Conservation (phyloP, 208 protist genomes). For the Angomonas deanei region DNA sequence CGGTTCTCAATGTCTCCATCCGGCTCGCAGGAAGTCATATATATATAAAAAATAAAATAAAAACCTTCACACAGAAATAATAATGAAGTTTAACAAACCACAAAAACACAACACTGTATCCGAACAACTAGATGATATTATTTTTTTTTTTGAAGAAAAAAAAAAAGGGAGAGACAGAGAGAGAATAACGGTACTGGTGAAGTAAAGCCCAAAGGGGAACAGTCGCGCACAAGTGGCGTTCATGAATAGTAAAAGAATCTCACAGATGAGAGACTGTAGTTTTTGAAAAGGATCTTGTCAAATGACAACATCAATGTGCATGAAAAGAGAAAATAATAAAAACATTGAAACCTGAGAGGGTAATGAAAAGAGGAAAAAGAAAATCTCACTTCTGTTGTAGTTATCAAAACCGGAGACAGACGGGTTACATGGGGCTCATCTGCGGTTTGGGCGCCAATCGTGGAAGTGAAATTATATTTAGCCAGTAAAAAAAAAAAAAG, state of each 20-base stretch:
- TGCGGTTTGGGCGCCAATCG: no score
- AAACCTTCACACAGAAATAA: constrained; percentile 4
- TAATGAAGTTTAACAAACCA: constrained; percentile 1
- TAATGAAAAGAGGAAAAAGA: constrained; percentile 5
- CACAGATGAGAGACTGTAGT: no score
- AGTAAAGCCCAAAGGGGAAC: no score
- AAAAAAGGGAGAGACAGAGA: constrained; percentile 9
- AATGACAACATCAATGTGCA: no score
- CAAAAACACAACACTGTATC: no score
- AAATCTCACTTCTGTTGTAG: neutral
- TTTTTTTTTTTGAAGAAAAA: neutral
- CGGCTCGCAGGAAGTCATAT: neutral
- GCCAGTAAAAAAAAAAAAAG: constrained; percentile 9
- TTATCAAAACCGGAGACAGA: no score
- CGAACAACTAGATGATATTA: no score
- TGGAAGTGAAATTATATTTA: no score
- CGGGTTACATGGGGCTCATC: no score
- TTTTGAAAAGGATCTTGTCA: no score
- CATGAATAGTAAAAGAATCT: no score
- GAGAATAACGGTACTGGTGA: constrained; percentile 3
- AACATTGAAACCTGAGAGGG: constrained; percentile 2
- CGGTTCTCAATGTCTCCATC: neutral
- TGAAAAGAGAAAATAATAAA: constrained; percentile 1
- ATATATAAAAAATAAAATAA: neutral
- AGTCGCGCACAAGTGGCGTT: no score